Percentiles rank a stretch among this genome's conserved stretches.
Evolutionary conservation across 78 protist genomes (phyloP).

Genomic region (Isochrysis galbana): DNA sequence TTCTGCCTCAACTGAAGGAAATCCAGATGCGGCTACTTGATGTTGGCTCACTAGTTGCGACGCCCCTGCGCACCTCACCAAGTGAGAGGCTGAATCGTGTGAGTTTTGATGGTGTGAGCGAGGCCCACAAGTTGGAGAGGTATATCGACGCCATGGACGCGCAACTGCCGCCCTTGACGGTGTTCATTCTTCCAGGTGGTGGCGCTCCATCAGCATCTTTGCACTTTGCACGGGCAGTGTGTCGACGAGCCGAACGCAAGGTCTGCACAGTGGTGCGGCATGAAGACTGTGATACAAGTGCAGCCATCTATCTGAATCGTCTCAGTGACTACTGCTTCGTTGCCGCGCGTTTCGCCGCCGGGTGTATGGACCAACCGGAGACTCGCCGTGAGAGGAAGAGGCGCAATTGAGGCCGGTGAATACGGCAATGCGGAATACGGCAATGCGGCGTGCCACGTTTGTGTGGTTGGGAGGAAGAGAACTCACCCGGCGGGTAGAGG

Average conservation of each 20-base stretch:
- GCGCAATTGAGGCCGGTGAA: too few relatives aligned
- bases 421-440: too few relatives aligned
- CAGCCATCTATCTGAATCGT: slow-evolving; percentile 51
- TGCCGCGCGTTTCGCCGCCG: slow-evolving; percentile 71
- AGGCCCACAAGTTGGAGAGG: slow-evolving; percentile 61
- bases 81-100: slow-evolving; percentile 30
- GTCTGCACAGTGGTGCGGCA: not conserved
- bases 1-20: not conserved
- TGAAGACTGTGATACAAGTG: not conserved
- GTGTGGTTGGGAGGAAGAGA: too few relatives aligned
- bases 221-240: slow-evolving; percentile 72
- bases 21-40: slow-evolving; percentile 76
- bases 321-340: slow-evolving; percentile 80
- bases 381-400: too few relatives aligned
- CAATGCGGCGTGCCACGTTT: too few relatives aligned
- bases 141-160: slow-evolving; percentile 82
- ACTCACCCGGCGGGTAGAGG: too few relatives aligned
- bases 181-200: slow-evolving; percentile 79
- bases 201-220: slow-evolving; percentile 15
- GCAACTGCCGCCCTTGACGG: slow-evolving; percentile 66
- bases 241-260: slow-evolving; percentile 61
- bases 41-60: slow-evolving; percentile 80
- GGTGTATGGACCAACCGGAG: too few relatives aligned
- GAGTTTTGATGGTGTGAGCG: not conserved
- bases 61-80: slow-evolving; percentile 53